phyloP scores from a whole-genome alignment of 331 rosid species.

The Spiraea crenata region DNA sequence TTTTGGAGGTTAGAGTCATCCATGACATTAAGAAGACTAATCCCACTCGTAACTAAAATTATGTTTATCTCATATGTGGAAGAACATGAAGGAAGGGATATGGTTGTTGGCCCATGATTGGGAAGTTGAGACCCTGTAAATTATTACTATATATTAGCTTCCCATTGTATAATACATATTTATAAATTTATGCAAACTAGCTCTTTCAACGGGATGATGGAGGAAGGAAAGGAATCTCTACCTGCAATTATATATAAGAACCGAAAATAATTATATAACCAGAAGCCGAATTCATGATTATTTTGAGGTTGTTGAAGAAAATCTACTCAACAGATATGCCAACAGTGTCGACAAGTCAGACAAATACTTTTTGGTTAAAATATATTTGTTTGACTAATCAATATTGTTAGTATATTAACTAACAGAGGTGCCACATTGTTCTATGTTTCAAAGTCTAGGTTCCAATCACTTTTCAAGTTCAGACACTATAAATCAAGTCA shows the following conservation, averaged over 20 bases:
- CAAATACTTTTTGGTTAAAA: too few relatives aligned
- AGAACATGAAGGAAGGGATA: constrained; percentile 40
- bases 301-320: constrained; percentile 28
- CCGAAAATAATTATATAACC: background rate
- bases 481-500: too few relatives aligned
- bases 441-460: too few relatives aligned
- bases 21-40: constrained; percentile 38
- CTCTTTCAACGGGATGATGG: background rate
- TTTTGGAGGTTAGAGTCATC: constrained; percentile 33
- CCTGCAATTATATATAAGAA: background rate
- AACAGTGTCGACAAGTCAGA: too few relatives aligned
- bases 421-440: too few relatives aligned
- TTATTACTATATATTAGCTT: background rate
- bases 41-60: constrained; percentile 25
- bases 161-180: background rate
- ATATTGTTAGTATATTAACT: too few relatives aligned
- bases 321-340: constrained; percentile 49
- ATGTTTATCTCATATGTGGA: constrained; percentile 21
- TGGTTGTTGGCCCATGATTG: constrained; percentile 41
- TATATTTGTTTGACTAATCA: too few relatives aligned
- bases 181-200: constrained; percentile 6
- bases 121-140: constrained; percentile 26
- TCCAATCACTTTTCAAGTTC: too few relatives aligned
- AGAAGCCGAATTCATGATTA: too few relatives aligned
- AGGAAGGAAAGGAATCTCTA: constrained; percentile 32